Percentiles rank a stretch among this genome's conserved stretches.
Evolutionary conservation across 1,139 yeast species (phyloP).

Genomic region (Ashbya aceris): DNA sequence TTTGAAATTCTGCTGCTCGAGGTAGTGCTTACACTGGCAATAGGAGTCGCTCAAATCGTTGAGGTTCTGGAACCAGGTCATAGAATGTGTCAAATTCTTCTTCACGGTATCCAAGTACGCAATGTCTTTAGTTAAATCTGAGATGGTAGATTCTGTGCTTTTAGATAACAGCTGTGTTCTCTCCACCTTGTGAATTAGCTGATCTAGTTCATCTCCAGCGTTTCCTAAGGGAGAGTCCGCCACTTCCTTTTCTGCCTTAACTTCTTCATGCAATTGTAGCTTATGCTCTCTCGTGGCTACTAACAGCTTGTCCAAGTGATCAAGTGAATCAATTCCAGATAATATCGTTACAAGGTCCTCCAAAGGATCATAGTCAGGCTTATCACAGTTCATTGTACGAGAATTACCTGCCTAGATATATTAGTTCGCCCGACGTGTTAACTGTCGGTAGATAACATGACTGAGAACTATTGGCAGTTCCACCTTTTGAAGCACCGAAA

Average conservation of each 20-base stretch:
- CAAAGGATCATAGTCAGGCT: constrained; percentile 33
- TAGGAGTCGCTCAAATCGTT: constrained; percentile 82
- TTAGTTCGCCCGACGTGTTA: too few relatives aligned
- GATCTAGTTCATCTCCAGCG: constrained; percentile 19
- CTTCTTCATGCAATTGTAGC: constrained; percentile 36
- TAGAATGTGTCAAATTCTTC: constrained; percentile 68
- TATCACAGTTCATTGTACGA: neutral
- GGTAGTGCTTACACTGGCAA: constrained; percentile 46
- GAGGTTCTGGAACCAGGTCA: constrained; percentile 78
- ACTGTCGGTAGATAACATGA: too few relatives aligned
- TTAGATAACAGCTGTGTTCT: constrained; percentile 42
- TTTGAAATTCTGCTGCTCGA: constrained; percentile 45
- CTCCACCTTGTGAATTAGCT: constrained; percentile 33
- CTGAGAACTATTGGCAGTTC: too few relatives aligned
- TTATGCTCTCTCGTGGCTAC: constrained; percentile 38
- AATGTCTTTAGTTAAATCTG: constrained; percentile 65
- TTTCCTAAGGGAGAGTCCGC: constrained; percentile 27
- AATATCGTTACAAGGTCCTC: constrained; percentile 33
- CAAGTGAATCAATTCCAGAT: constrained; percentile 36
- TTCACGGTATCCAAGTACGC: constrained; percentile 73
- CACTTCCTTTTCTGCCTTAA: constrained; percentile 18
- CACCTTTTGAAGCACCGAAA: neutral
- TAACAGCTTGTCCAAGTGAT: constrained; percentile 41
- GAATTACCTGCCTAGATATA: neutral
- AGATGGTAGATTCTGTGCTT: constrained; percentile 54